Base-by-base conservation (phyloP, 306 rosid species). In the Trifolium pratense region DNA sequence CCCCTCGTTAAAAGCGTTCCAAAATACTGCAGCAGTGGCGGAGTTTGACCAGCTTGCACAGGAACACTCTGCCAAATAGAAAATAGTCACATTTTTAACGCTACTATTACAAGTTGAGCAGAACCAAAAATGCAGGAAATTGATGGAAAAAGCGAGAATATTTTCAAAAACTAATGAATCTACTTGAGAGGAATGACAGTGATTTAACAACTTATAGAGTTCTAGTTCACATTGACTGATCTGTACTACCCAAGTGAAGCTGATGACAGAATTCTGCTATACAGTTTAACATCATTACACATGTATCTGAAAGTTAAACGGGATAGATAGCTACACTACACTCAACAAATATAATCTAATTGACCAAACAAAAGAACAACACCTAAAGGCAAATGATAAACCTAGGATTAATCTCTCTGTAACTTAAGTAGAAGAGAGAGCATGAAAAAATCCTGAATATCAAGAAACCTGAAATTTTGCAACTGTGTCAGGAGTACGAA, bases 41-140 rank as follows among this genome's bases (percentile, higher is more conserved):
- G 99, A 60, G 99, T 95, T 87, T 95, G 99, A 66, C 99, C 99
- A 76, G 93, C 63, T 89, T 92, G 99, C 67, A 95, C 97, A 26
- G 99, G 99, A 79, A 95, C 99, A 81, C 99, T 95, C 99, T 95
- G 92, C 62, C 81, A 89, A 39, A 65, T 16, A 82, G 32, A 56
- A 25, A 21, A 75, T 17, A 48, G 26, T 31, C 64, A 74, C 36
- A 46, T 75, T 60, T 43, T 37, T 65, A 40, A 16, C 49, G 59
- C 20, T 45, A 36, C 18, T 12, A 59, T 56, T 12, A 65, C 29
- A 66, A 43, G 57, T 23, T 15, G 21, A 42, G 55, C 36, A 43
- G 40, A 42, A 66, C 3, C 7, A n/a, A 66, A 43, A 25, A 23
- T 66, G 37, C 37, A 66, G 34, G 37, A 66, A 66, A 66, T 5